Base-by-base conservation (phyloP, 257 asterid species). In the Leptodermis oblonga region DNA sequence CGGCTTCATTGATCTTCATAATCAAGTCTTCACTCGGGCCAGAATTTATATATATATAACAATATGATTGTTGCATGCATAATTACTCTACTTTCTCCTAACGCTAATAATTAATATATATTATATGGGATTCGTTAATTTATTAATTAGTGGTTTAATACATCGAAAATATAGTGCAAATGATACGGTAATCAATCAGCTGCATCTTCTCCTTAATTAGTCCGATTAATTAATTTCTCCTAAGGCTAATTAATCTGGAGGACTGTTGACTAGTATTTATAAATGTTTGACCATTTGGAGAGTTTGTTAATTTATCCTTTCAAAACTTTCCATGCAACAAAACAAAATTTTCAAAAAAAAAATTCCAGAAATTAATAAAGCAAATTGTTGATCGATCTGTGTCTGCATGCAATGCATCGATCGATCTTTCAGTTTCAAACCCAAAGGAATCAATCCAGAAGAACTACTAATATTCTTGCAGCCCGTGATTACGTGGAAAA, bases 401-500 rank as follows among this genome's bases (percentile, higher is more conserved):
- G 43, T 41, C 66, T 45, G 68, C 46, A 10, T 11, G 75, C 59
- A 62, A 55, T 62, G 79, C 74, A 77, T 69, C 68, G 66, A 64
- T 82, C 72, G 22, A 70, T 73, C 66, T 70, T 65, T 81, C 74
- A 20, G 72, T 73, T 81, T 77, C 73, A 70, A 34, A 51, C 73
- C 51, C 52, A 72, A 69, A 61, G 58, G 31, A 23, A n/a, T n/a
- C n/a, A 51, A 20, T 51, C 58, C 1, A 25, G 22, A 70, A 31
- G 36, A 46, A 46, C 52, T 7, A 48, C 42, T 65, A 65, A 56
- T 62, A 45, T 49, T 65, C 51, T 22, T 72, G 77, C 82, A 79
- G 82, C 70, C 82, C 73, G 62, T 76, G 82, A 46, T n/a, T n/a
- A n/a, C n/a, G n/a, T n/a, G n/a, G n/a, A n/a, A n/a, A n/a, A 72